Conservation (phyloP, 495 filamentous ascomycete species). For the Hypoxylon lenormandii region DNA sequence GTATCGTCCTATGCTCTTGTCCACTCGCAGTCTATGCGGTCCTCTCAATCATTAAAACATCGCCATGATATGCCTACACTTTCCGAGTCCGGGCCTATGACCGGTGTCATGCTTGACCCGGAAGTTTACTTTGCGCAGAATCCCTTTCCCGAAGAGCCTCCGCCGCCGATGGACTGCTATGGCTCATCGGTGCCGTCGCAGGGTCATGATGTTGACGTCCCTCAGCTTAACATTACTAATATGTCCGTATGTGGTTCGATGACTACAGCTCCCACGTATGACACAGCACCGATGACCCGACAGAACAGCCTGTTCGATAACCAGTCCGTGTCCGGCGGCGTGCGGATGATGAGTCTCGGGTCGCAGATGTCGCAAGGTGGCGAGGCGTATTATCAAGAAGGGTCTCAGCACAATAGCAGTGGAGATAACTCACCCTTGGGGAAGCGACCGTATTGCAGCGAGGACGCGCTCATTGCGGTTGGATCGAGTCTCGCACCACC, state of each 20-base stretch:
- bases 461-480: conserved; percentile 51
- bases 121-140: conserved; percentile 47
- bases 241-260: conserved; percentile 59
- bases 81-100: conserved; percentile 35
- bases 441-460: conserved; percentile 50
- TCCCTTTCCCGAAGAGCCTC: conserved; percentile 34
- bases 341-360: conserved; percentile 58
- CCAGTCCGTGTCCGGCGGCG: conserved; percentile 51
- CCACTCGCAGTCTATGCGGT: conserved; percentile 39
- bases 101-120: conserved; percentile 45
- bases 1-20: conserved; percentile 41
- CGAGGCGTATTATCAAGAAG: conserved; percentile 43
- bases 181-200: conserved; percentile 36
- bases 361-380: conserved; percentile 55
- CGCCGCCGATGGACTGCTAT: conserved; percentile 16
- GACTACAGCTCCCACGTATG: conserved; percentile 59
- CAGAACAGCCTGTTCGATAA: conserved; percentile 60
- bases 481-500: conserved; percentile 53
- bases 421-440: conserved; percentile 47
- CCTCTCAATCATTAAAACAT: conserved; percentile 38
- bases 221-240: conserved; percentile 46
- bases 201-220: conserved; percentile 44
- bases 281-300: conserved; percentile 60
- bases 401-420: conserved; percentile 49
- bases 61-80: conserved; percentile 45